Conservation (phyloP, 1,284 basidiomycete species). For the Pterula multifida region DNA sequence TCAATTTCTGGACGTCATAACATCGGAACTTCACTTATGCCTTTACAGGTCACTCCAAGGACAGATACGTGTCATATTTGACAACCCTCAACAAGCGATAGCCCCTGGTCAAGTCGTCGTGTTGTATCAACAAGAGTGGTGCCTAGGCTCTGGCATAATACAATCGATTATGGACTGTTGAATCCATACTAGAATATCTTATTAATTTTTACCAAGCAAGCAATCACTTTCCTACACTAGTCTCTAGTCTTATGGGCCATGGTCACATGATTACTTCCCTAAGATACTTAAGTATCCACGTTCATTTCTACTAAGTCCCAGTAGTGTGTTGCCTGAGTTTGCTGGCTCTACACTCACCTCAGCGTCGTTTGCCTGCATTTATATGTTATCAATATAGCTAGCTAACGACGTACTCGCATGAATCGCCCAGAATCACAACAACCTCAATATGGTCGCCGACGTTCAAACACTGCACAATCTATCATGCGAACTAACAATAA, state of each 20-base stretch:
- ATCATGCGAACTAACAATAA: slow-evolving; percentile 27
- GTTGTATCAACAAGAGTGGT: slow-evolving; percentile 66
- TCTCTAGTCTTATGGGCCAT: neutral
- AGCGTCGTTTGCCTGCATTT: too few species aligned
- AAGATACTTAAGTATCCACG: neutral
- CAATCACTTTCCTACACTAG: too few species aligned
- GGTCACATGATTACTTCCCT: neutral
- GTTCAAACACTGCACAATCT: slow-evolving; percentile 65
- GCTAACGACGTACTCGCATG: neutral
- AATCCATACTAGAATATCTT: too few species aligned
- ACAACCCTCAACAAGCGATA: slow-evolving; percentile 55
- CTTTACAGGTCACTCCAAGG: slow-evolving; percentile 12
- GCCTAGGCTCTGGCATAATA: slow-evolving; percentile 79
- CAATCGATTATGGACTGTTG: neutral
- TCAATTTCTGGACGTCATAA: slow-evolving; percentile 8
- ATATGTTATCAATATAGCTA: neutral
- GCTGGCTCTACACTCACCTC: too few species aligned
- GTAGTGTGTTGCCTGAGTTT: neutral
- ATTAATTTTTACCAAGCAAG: too few species aligned
- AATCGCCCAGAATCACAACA: slow-evolving; percentile 46
- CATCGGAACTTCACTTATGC: slow-evolving; percentile 2
- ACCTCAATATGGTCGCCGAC: slow-evolving; percentile 42
- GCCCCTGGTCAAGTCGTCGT: slow-evolving; percentile 73
- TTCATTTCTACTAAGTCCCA: neutral
- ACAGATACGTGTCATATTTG: slow-evolving; percentile 35